These are phyloP conservation scores for Cyberlindnera subsufficiens DNA, from an alignment of 805 yeast species.

Conservation along the genomic window DNA sequence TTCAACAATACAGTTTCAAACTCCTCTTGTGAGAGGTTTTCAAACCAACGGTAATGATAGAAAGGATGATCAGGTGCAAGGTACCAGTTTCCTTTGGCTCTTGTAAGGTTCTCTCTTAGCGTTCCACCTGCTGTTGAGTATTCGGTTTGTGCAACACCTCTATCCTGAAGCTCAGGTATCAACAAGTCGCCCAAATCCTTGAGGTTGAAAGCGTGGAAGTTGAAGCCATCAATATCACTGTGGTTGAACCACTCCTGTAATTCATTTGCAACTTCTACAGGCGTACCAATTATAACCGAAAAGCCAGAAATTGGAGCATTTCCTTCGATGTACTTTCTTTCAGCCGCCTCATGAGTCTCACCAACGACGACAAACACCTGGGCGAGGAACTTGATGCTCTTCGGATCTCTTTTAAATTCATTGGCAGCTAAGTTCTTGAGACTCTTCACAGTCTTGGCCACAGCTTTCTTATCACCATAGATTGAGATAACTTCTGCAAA, in stretches of 20 bases:
- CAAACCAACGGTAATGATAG: slow-evolving; percentile 1
- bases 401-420: slow-evolving; percentile 26
- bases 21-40: slow-evolving; percentile 1
- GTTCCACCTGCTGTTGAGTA: background rate
- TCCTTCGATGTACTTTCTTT: slow-evolving; percentile 26
- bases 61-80: slow-evolving; percentile 3
- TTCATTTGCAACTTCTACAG: slow-evolving; percentile 30
- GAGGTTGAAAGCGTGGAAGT: slow-evolving; percentile 31
- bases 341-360: slow-evolving; percentile 34
- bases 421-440: slow-evolving; percentile 26
- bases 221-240: slow-evolving; percentile 40
- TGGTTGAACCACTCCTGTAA: slow-evolving; percentile 34
- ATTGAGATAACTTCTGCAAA: slow-evolving; percentile 36
- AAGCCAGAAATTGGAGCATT: slow-evolving; percentile 16
- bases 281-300: slow-evolving; percentile 25
- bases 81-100: background rate
- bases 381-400: slow-evolving; percentile 30
- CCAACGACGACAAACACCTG: slow-evolving; percentile 31
- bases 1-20: slow-evolving; percentile 2
- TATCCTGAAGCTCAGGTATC: slow-evolving; percentile 31
- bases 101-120: background rate
- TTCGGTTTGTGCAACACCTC: slow-evolving; percentile 27
- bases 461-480: slow-evolving; percentile 23
- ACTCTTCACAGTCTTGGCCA: slow-evolving; percentile 20
- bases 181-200: slow-evolving; percentile 32